Evolutionary conservation across 257 asterid genomes (phyloP).

Genomic region (Solanum sitiens): DNA sequence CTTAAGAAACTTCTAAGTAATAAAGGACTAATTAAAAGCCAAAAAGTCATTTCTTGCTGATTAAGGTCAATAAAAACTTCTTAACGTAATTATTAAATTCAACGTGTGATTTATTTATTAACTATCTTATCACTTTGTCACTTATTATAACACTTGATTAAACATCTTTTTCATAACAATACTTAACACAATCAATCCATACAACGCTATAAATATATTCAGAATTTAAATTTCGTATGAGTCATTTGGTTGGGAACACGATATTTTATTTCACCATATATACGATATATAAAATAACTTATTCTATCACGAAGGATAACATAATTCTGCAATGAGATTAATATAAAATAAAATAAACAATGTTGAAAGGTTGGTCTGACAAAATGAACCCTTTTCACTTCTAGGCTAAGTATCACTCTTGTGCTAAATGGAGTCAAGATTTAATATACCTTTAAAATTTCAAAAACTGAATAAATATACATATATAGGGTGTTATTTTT

Average conservation of each 20-base stretch:
- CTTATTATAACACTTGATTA: background rate
- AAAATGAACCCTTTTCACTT: too few species aligned
- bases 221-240: rapidly evolving
- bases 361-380: too few species aligned
- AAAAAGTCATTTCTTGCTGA: background rate
- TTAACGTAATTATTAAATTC: background rate
- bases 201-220: background rate
- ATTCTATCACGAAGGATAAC: too few species aligned
- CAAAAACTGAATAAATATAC: too few species aligned
- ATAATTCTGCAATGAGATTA: too few species aligned
- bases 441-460: too few species aligned
- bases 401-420: too few species aligned
- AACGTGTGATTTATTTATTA: background rate
- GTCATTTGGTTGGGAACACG: rapidly evolving
- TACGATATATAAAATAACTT: too few species aligned
- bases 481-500: too few species aligned
- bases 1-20: background rate
- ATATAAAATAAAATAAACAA: too few species aligned
- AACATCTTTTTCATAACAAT: background rate
- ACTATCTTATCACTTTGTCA: background rate
- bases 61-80: background rate
- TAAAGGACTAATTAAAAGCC: background rate
- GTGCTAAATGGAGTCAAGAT: too few species aligned
- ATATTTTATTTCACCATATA: too few species aligned
- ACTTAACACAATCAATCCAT: background rate